Evolutionary conservation across 2,329 filamentous ascomycete species (phyloP), one percentile per base, ranked within the genome.

Genomic region (Penicillium sp.): DNA sequence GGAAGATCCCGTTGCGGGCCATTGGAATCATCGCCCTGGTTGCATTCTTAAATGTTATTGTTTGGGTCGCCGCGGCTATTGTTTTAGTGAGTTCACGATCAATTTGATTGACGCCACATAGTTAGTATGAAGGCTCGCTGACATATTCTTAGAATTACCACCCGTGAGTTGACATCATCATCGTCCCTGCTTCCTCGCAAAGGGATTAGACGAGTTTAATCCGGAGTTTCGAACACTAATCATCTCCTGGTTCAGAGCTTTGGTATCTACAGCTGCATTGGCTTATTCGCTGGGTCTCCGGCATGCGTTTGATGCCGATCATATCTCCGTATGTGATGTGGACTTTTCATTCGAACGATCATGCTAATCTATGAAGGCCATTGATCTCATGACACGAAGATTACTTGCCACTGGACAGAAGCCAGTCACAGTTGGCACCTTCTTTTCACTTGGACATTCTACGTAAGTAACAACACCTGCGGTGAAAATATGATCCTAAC

Each of bases 281-380:
- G 82, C 89, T 16, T 96, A 93, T 63, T 86, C 86, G 0, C 76
- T 96, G 8, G 90, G 90, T 2, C 75, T 96, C 9, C 83, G 90
- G 28, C 90, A 96, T 70, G 90, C 90, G n/a, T 78, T 96, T 30
- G 92, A 96, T 57, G 92, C 90, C n/a, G 90, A 96, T 65, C 92
- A 96, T 59, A 85, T 85, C 48, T 80, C 78, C 27, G 72, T 75
- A 62, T 27, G n/a, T n/a, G n/a, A n/a, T n/a, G n/a, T n/a, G n/a
- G n/a, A n/a, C n/a, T n/a, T n/a, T n/a, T n/a, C n/a, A n/a, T n/a
- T n/a, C n/a, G n/a, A n/a, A n/a, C n/a, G n/a, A n/a, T n/a, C n/a
- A n/a, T n/a, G n/a, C n/a, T n/a, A n/a, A n/a, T n/a, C n/a, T n/a
- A n/a, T n/a, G n/a, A n/a, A 74, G 53, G 90, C 89, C 47, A 98